A percentile compares a stretch with the other conserved stretches of the same genome.
These are phyloP conservation scores for Boletus bicolor DNA, from an alignment of 768 basidiomycete genomes.

Conservation along the genomic window DNA sequence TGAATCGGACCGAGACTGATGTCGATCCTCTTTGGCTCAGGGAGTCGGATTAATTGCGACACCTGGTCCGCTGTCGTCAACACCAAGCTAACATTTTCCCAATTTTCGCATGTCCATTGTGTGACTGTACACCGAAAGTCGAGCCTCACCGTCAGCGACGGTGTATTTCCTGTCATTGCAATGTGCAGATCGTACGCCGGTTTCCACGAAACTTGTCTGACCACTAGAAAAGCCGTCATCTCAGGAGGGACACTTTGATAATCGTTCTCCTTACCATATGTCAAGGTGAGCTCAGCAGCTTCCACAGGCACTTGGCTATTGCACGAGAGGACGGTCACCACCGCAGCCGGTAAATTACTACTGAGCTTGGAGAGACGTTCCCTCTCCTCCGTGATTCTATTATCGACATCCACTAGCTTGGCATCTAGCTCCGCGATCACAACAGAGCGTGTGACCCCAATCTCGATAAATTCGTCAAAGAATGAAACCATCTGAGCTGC, in stretches of 20 bases:
- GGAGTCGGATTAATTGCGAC: conserved; percentile 19
- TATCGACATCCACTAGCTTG: conserved; percentile 9
- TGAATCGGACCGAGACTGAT: conserved; percentile 6
- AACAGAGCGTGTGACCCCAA: conserved; percentile 17
- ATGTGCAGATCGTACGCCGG: conserved; percentile 21
- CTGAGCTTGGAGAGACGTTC: background rate
- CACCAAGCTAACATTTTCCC: conserved; percentile 25
- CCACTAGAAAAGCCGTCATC: conserved; percentile 1
- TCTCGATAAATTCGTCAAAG: conserved; percentile 24
- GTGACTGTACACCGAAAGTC: conserved; percentile 29
- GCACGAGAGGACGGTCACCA: conserved; percentile 11
- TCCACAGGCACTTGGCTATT: conserved; percentile 1
- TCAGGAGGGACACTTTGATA: background rate
- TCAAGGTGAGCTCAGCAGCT: conserved; percentile 15
- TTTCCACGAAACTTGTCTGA: conserved; percentile 17
- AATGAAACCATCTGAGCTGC: conserved; percentile 19
- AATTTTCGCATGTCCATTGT: conserved; percentile 32
- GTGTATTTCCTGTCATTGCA: conserved; percentile 6
- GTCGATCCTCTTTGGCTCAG: conserved; percentile 20
- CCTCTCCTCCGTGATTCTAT: conserved; percentile 13
- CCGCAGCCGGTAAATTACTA: background rate
- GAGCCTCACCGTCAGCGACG: conserved; percentile 16
- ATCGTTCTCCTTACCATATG: conserved; percentile 13
- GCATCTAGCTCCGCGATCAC: conserved; percentile 15
- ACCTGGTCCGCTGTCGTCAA: conserved; percentile 25